Conservation (phyloP, 371 early-diverging fungal species). For the Blastocladiella emersonii region DNA sequence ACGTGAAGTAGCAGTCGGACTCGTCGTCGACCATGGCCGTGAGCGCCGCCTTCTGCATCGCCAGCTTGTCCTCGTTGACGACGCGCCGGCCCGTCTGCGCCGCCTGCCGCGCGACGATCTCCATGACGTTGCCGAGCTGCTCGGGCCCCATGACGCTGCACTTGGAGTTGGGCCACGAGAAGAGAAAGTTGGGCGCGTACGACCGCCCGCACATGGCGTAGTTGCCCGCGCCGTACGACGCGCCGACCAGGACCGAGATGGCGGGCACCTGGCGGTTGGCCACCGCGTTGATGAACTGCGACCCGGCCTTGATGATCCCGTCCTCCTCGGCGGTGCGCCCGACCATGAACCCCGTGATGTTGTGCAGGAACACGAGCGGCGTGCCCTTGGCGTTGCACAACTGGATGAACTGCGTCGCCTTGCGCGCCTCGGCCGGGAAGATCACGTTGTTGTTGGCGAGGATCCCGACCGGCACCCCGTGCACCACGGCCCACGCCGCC, state of each 20-base stretch:
- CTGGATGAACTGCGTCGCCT: slow-evolving; percentile 63
- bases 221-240: slow-evolving; percentile 66
- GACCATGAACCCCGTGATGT: slow-evolving; percentile 72
- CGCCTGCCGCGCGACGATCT: slow-evolving; percentile 47
- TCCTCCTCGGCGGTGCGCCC: slow-evolving; percentile 58
- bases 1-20: slow-evolving; percentile 55
- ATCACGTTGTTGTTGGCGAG: slow-evolving; percentile 58
- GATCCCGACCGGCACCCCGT: slow-evolving; percentile 56
- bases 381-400: slow-evolving; percentile 53
- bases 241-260: slow-evolving; percentile 60
- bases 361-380: slow-evolving; percentile 52
- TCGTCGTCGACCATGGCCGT: slow-evolving; percentile 48
- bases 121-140: slow-evolving; percentile 54
- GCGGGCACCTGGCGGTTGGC: slow-evolving; percentile 56
- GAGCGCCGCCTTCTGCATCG: slow-evolving; percentile 40
- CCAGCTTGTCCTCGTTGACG: slow-evolving; percentile 43
- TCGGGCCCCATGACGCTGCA: slow-evolving; percentile 69
- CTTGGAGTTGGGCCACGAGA: slow-evolving; percentile 60
- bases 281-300: slow-evolving; percentile 61
- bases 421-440: slow-evolving; percentile 55
- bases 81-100: too few species aligned
- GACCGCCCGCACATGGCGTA: slow-evolving; percentile 66
- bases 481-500: slow-evolving; percentile 50
- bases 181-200: slow-evolving; percentile 57
- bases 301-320: slow-evolving; percentile 63